These are phyloP conservation scores for Tricharina praecox DNA, from an alignment of 495 filamentous ascomycete species.

Conservation along the genomic window DNA sequence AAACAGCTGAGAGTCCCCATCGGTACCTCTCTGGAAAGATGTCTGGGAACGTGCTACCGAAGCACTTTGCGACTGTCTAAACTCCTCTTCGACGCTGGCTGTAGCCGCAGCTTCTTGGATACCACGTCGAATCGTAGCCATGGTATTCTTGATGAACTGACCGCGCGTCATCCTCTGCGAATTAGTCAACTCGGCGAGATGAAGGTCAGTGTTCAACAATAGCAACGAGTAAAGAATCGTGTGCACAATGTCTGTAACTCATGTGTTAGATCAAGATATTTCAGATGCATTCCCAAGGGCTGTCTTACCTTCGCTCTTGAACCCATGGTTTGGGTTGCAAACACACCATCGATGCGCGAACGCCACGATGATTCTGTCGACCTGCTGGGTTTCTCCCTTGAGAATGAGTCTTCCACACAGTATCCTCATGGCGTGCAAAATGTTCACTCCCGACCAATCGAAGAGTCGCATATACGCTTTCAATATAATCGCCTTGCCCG, in stretches of 20 bases:
- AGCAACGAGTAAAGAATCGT: conserved; percentile 94
- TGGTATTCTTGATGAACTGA: conserved; percentile 92
- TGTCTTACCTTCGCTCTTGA: conserved; percentile 73
- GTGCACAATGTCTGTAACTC: conserved; percentile 65
- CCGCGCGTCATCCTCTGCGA: conserved; percentile 76
- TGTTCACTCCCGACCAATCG: conserved; percentile 67
- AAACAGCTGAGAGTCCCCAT: conserved; percentile 5
- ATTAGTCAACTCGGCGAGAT: conserved; percentile 73
- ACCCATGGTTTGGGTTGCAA: conserved; percentile 87
- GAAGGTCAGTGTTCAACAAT: conserved; percentile 88
- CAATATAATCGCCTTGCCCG: conserved; percentile 46
- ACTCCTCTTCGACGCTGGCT: conserved; percentile 5
- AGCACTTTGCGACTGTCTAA: conserved; percentile 18
- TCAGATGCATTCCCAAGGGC: no score
- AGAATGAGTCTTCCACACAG: conserved; percentile 72
- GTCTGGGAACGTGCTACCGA: conserved; percentile 21
- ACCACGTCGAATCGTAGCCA: conserved; percentile 69
- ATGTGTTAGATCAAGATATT: neutral
- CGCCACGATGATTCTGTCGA: conserved; percentile 80
- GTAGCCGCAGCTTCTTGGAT: conserved; percentile 37
- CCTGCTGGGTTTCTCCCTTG: conserved; percentile 87
- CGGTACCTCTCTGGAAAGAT: conserved; percentile 11
- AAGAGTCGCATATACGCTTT: conserved; percentile 85
- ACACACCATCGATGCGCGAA: conserved; percentile 82
- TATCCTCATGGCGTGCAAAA: conserved; percentile 58